These are phyloP conservation scores for Botrytis elliptica DNA, from an alignment of 2,329 filamentous ascomycete genomes.

Conservation along the genomic window DNA sequence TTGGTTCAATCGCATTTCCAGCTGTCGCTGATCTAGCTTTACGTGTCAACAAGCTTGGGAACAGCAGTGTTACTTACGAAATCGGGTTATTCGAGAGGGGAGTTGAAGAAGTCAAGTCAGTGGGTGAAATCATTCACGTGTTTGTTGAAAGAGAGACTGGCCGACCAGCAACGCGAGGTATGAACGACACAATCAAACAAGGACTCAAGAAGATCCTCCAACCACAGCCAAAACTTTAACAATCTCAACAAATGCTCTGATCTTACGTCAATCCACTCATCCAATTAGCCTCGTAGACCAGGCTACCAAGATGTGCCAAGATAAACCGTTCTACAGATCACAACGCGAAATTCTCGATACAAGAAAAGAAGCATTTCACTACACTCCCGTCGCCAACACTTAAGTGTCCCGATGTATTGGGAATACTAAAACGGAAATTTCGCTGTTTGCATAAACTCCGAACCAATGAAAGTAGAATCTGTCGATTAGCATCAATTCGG, in stretches of 20 bases:
- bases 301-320: background rate
- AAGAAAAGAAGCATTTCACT: background rate
- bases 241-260: background rate
- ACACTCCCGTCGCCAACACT: background rate
- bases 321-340: background rate
- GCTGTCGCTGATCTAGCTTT: conserved; percentile 78
- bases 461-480: background rate
- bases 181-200: conserved; percentile 57
- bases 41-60: conserved; percentile 79
- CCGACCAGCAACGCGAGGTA: conserved; percentile 64
- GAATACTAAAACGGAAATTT: background rate
- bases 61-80: conserved; percentile 86
- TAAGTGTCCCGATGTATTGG: background rate
- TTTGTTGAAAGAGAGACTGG: conserved; percentile 76
- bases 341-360: background rate
- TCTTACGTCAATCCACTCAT: background rate
- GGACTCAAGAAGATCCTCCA: conserved; percentile 58
- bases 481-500: background rate
- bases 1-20: conserved; percentile 78
- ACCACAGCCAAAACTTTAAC: conserved; percentile 34
- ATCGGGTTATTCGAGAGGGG: conserved; percentile 80
- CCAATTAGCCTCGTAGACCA: background rate
- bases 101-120: conserved; percentile 71
- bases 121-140: conserved; percentile 84
- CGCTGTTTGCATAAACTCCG: background rate